Evolutionary conservation across 257 asterid genomes (phyloP), one percentile per base, ranked within the genome.

Genomic region (Fraxinus americana): DNA sequence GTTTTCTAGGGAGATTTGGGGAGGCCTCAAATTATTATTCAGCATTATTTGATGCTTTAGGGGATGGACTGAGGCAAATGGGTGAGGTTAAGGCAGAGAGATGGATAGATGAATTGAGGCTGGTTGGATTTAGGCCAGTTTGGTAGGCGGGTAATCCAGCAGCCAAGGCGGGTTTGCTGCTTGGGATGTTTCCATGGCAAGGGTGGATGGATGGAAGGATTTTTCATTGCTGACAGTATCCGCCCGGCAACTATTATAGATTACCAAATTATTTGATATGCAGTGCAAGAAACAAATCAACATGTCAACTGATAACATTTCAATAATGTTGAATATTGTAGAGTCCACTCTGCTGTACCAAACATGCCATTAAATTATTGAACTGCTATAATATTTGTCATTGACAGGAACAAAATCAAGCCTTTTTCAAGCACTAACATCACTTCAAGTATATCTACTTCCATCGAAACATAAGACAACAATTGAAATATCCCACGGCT

Each of bases 161-260:
- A 0, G 90, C 94, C 0, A 97, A 92, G 54, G 97, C 94, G 0
- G 86, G 90, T 23, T 81, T 94, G 48, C 77, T 94, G 88, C 89
- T 94, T 0, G 98, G 97, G 79, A 94, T 94, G 98, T 91, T 90
- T 39, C 98, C 98, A 0, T 90, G 93, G 90, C 92, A 82, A 36
- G 9, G 39, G 9, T 36, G 9, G 39, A 36, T 36, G 39, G 9
- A 36, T 36, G 39, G 39, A 36, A 94, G 72, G 97, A 90, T 80
- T 82, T 92, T 87, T 88, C 96, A 0, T 79, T 94, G 89, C 88
- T 94, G 70, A 91, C 97, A 0, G 98, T 97, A 6, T 92, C 98
- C 4, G 97, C 98, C 4, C 91, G 97, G 98, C 90, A 86, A 61
- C 93, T 97, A 38, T 83, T 77, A 72, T 89, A 78, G 72, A 2